Conservation (phyloP, 345 rosid species). For the Pseudoturritis turrita region DNA sequence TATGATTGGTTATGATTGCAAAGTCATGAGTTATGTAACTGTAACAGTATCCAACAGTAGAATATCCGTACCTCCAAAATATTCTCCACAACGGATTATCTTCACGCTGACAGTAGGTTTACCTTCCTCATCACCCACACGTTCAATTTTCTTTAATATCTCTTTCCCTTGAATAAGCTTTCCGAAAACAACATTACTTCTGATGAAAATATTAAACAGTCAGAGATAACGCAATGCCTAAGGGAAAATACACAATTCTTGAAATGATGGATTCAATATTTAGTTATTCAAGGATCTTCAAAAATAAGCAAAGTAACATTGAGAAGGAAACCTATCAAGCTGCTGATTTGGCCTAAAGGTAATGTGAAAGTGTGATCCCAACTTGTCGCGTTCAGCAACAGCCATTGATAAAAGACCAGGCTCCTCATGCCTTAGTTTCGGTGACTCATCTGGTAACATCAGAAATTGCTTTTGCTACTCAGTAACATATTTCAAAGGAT, state of each 20-base stretch:
- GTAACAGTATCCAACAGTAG: background rate
- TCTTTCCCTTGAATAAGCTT: conserved; percentile 85
- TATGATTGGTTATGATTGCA: background rate
- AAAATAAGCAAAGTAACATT: background rate
- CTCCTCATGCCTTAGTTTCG: conserved; percentile 74
- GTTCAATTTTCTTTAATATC: conserved; percentile 76
- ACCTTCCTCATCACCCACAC: conserved; percentile 80
- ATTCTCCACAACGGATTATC: conserved; percentile 85
- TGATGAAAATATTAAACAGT: conserved; percentile 27
- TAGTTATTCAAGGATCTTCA: background rate
- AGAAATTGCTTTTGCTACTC: conserved; percentile 16
- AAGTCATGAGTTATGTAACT: background rate
- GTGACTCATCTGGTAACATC: conserved; percentile 68
- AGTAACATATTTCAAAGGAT: background rate
- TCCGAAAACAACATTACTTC: conserved; percentile 83
- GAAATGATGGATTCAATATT: background rate
- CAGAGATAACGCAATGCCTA: background rate
- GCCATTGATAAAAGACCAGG: conserved; percentile 87
- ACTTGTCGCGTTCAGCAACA: conserved; percentile 65
- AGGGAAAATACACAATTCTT: background rate
- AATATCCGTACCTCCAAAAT: conserved; percentile 43
- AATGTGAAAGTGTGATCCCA: conserved; percentile 82
- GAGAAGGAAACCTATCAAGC: conserved; percentile 60
- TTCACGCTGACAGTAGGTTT: conserved; percentile 82
- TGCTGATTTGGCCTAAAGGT: conserved; percentile 77